Percentiles rank a stretch among this genome's conserved stretches.
Evolutionary conservation across 495 filamentous ascomycete species (phyloP).

Genomic region (Evernia prunastri): DNA sequence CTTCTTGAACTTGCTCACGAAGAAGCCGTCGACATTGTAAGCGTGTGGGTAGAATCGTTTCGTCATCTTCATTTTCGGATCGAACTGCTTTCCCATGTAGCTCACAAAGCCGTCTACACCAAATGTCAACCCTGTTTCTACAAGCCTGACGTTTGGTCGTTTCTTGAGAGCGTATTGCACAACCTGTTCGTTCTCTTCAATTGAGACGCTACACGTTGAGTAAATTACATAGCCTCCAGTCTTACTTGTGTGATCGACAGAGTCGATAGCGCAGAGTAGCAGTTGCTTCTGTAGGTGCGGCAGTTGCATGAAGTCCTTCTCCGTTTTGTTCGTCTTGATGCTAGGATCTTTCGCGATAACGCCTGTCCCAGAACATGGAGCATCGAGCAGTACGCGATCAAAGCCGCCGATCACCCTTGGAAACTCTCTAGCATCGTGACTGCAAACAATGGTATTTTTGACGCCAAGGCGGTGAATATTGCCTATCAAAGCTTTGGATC

Average conservation of each 20-base stretch:
- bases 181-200: conserved; percentile 90
- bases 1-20: conserved; percentile 96
- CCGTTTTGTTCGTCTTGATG: conserved; percentile 95
- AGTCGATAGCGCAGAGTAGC: conserved; percentile 88
- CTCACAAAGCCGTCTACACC: conserved; percentile 84
- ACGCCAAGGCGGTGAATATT: conserved; percentile 94
- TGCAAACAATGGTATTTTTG: conserved; percentile 90
- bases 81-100: conserved; percentile 85
- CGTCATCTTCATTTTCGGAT: conserved; percentile 74
- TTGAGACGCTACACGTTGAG: conserved; percentile 85
- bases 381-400: conserved; percentile 75
- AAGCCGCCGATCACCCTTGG: conserved; percentile 92
- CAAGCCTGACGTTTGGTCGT: conserved; percentile 87
- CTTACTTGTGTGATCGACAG: conserved; percentile 73
- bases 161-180: conserved; percentile 87
- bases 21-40: conserved; percentile 98
- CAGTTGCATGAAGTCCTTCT: conserved; percentile 83
- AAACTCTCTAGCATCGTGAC: conserved; percentile 81
- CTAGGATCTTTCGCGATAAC: conserved; percentile 94
- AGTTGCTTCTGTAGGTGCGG: conserved; percentile 94
- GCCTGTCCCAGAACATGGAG: conserved; percentile 74
- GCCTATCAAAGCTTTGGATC: conserved; percentile 94
- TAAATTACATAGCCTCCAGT: conserved; percentile 94
- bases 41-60: conserved; percentile 88
- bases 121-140: conserved; percentile 88